Percentiles rank a stretch among this genome's conserved stretches.
phyloP scores from a whole-genome alignment of 352 stramenopile genomes.

The Globisporangium apiculatum region DNA sequence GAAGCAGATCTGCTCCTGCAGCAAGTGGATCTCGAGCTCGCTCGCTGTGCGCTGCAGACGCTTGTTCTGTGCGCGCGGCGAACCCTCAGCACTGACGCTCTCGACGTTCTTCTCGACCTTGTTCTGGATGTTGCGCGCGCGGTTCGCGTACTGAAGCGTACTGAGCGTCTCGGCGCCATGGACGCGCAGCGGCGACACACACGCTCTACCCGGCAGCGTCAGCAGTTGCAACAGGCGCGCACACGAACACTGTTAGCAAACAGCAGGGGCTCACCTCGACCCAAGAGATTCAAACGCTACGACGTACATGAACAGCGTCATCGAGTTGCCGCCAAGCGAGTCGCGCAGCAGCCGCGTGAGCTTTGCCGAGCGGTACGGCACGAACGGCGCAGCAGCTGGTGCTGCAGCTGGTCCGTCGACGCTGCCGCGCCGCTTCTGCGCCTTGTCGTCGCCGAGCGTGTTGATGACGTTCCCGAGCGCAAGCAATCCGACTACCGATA shows the following conservation, averaged over 20 bases:
- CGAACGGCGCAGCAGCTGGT: slow-evolving; percentile 8
- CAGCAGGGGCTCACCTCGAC: neutral
- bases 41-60: slow-evolving; percentile 15
- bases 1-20: slow-evolving; percentile 37
- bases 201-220: slow-evolving; percentile 31
- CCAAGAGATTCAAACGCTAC: neutral
- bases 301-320: slow-evolving; percentile 49
- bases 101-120: slow-evolving; percentile 62
- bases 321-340: slow-evolving; percentile 46
- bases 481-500: slow-evolving; percentile 28
- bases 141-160: slow-evolving; percentile 72
- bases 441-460: slow-evolving; percentile 32
- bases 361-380: slow-evolving; percentile 49
- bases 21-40: slow-evolving; percentile 31
- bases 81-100: slow-evolving; percentile 9
- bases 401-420: slow-evolving; percentile 5
- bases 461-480: slow-evolving; percentile 56
- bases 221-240: neutral
- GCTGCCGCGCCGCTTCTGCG: slow-evolving; percentile 17
- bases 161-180: slow-evolving; percentile 55
- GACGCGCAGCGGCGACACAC: slow-evolving; percentile 40
- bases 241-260: neutral
- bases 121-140: slow-evolving; percentile 70
- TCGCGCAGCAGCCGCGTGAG: slow-evolving; percentile 48
- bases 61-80: slow-evolving; percentile 7